A percentile compares a stretch with the other conserved stretches of the same genome.
Evolutionary conservation across 805 yeast genomes (phyloP).

Genomic region (Candida pini): DNA sequence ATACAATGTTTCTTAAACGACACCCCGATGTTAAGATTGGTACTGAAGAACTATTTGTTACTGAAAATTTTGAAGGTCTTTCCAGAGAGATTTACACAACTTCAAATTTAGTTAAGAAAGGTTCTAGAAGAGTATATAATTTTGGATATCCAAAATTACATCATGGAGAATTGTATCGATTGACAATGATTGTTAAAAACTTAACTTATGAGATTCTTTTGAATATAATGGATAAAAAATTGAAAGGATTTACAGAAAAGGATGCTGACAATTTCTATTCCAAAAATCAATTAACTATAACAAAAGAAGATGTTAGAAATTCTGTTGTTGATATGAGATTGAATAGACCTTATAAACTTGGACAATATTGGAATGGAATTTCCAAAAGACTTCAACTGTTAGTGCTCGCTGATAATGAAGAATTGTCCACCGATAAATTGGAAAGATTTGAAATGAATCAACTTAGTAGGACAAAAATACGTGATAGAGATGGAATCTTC

Average conservation of each 20-base stretch:
- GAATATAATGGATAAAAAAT: conserved; percentile 8
- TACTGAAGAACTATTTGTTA: conserved; percentile 12
- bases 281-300: conserved; percentile 2
- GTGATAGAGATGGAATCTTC: not conserved
- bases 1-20: conserved; percentile 9
- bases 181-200: conserved; percentile 8
- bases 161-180: conserved; percentile 8
- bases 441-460: not conserved
- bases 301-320: conserved; percentile 6
- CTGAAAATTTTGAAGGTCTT: conserved; percentile 7
- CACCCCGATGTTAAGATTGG: conserved; percentile 4
- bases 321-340: conserved; percentile 5
- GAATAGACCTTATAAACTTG: conserved; percentile 7
- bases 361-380: conserved; percentile 16
- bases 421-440: conserved; percentile 1
- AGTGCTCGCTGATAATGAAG: conserved; percentile 5
- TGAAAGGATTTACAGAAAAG: not conserved
- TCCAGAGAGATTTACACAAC: conserved; percentile 8
- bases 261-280: conserved; percentile 1
- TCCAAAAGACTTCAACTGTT: conserved; percentile 10
- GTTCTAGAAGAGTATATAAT: not conserved
- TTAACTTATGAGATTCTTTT: conserved; percentile 13
- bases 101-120: not conserved
- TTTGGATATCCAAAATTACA: conserved; percentile 3
- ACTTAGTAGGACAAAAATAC: not conserved